phyloP scores from a whole-genome alignment of 2,329 filamentous ascomycete genomes.

The Cryphonectria naterciae region DNA sequence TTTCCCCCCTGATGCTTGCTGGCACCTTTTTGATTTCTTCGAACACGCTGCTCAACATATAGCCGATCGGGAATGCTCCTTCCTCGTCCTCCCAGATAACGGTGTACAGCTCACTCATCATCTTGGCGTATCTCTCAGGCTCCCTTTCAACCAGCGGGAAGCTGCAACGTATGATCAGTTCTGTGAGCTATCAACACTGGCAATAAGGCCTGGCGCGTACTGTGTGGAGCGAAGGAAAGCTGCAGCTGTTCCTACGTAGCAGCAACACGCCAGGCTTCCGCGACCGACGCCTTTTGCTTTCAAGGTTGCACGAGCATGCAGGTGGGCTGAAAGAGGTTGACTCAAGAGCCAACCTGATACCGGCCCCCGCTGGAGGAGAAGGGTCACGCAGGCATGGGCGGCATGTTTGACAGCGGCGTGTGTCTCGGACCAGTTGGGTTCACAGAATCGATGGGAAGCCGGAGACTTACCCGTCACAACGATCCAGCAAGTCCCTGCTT shows the following conservation, averaged over 20 bases:
- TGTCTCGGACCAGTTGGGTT: conserved; percentile 2
- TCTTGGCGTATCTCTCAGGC: conserved; percentile 57
- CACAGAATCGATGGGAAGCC: not conserved
- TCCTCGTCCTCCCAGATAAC: conserved; percentile 65
- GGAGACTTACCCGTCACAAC: conserved; percentile 34
- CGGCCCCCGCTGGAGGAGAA: conserved; percentile 6
- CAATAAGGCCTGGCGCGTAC: not conserved
- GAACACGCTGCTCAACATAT: conserved; percentile 57
- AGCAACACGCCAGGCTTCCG: conserved; percentile 2
- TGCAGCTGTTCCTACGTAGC: not conserved
- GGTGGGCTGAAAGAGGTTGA: not conserved
- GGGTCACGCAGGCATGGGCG: conserved; percentile 5
- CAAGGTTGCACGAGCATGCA: conserved; percentile 30
- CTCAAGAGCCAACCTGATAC: conserved; percentile 9
- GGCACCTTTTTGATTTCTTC: conserved; percentile 53
- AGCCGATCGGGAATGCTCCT: conserved; percentile 68
- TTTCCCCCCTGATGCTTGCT: conserved; percentile 54
- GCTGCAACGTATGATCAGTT: conserved; percentile 47
- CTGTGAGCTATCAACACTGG: conserved; percentile 15
- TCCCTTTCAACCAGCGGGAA: conserved; percentile 76
- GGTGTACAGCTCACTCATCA: conserved; percentile 68
- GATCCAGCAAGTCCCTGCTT: conserved; percentile 34
- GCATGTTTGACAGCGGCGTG: conserved; percentile 1
- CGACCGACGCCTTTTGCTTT: conserved; percentile 9
- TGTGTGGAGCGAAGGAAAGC: not conserved